Evolutionary conservation across 2,329 filamentous ascomycete genomes (phyloP).

Genomic region (Botrytis sinoallii): DNA sequence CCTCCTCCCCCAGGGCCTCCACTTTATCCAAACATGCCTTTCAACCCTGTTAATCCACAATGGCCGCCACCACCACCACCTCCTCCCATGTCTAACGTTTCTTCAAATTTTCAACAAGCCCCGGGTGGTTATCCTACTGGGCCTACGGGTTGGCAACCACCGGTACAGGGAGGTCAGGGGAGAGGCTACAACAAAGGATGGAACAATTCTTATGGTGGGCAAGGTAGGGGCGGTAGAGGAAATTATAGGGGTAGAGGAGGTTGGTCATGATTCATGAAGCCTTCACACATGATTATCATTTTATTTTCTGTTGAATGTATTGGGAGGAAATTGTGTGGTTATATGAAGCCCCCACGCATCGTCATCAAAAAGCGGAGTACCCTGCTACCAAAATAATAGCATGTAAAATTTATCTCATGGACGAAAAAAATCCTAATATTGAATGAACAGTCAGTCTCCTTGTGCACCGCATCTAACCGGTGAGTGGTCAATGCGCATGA

Average conservation of each 20-base stretch:
- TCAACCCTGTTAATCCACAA: slow-evolving; percentile 16
- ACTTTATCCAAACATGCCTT: slow-evolving; percentile 24
- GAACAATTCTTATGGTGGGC: slow-evolving; percentile 25
- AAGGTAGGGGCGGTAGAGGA: slow-evolving; percentile 32
- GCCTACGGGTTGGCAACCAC: slow-evolving; percentile 31
- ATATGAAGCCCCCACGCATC: slow-evolving; percentile 15
- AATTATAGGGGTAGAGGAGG: slow-evolving; percentile 32
- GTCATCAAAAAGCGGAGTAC: slow-evolving; percentile 18
- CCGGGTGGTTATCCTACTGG: slow-evolving; percentile 25
- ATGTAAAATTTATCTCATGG: slow-evolving; percentile 18
- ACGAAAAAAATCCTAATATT: not conserved
- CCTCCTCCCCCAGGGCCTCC: slow-evolving; percentile 31
- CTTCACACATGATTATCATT: not conserved
- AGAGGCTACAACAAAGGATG: slow-evolving; percentile 31
- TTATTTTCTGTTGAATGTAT: not conserved
- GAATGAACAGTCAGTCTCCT: not conserved
- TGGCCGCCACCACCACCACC: slow-evolving; percentile 22
- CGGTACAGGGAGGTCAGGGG: slow-evolving; percentile 21
- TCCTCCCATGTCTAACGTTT: slow-evolving; percentile 15
- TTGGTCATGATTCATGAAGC: slow-evolving; percentile 26
- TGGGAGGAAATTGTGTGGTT: not conserved
- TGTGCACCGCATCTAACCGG: slow-evolving; percentile 18
- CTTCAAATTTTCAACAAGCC: slow-evolving; percentile 24
- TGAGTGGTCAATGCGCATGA: slow-evolving; percentile 5
- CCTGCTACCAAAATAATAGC: slow-evolving; percentile 20